These are phyloP conservation scores for Xylariaceae sp. DNA, from an alignment of 2,329 filamentous ascomycete genomes.

Conservation along the genomic window DNA sequence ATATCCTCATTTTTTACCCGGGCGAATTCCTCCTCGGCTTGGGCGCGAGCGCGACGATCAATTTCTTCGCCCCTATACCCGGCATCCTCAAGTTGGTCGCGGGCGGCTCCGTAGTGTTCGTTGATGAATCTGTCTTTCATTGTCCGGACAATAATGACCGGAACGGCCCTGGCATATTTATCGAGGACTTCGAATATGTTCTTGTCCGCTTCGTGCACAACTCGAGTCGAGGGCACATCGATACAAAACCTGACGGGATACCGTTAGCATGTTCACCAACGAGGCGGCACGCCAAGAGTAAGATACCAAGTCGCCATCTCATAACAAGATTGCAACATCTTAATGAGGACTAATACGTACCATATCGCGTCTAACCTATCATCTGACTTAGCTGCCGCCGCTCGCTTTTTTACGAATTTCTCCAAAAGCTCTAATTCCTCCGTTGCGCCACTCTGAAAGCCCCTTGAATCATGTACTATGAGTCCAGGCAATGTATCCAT, in stretches of 20 bases:
- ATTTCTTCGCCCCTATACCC: conserved; percentile 18
- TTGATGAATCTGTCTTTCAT: conserved; percentile 31
- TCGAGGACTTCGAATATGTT: conserved; percentile 26
- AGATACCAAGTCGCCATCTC: neutral
- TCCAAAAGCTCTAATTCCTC: conserved; percentile 26
- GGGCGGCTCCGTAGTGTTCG: conserved; percentile 21
- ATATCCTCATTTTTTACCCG: conserved; percentile 23
- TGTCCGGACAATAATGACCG: conserved; percentile 28
- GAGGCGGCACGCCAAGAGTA: too few species aligned
- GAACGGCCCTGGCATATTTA: conserved; percentile 20
- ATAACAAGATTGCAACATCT: neutral
- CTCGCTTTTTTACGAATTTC: conserved; percentile 26
- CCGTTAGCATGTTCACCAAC: neutral
- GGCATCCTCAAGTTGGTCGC: conserved; percentile 18
- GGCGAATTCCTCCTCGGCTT: conserved; percentile 21
- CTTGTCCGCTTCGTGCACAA: conserved; percentile 27
- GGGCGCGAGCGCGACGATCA: conserved; percentile 16
- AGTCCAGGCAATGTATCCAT: conserved; percentile 28
- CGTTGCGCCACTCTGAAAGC: conserved; percentile 27
- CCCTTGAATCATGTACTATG: conserved; percentile 30
- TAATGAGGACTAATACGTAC: conserved; percentile 14
- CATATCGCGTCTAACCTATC: conserved; percentile 29
- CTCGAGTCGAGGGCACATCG: conserved; percentile 24
- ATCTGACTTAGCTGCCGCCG: conserved; percentile 8
- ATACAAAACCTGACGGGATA: conserved; percentile 26